Evolutionary conservation across 108 stramenopile species (phyloP).

Genomic region (Tribonema minus): DNA sequence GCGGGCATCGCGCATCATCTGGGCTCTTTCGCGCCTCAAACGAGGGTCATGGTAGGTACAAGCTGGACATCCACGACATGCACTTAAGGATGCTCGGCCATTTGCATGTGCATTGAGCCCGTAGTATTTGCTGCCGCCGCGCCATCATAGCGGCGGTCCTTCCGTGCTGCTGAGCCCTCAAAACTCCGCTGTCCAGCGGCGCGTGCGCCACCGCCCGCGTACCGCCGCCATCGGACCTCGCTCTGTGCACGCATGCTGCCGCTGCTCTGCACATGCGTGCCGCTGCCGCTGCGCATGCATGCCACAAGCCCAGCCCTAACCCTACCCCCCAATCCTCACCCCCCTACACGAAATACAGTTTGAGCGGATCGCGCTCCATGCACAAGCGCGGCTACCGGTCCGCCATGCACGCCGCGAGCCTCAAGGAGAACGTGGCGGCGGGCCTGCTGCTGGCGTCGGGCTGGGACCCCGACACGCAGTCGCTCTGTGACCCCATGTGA

Average conservation of each 20-base stretch:
- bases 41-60: too few species aligned
- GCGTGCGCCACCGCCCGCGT: neutral
- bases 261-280: neutral
- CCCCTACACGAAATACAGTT: neutral
- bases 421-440: conserved; percentile 45
- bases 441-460: conserved; percentile 33
- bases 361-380: conserved; percentile 45
- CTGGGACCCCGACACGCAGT: conserved; percentile 29
- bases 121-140: too few species aligned
- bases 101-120: too few species aligned
- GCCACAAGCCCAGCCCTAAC: neutral
- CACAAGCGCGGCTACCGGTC: conserved; percentile 48
- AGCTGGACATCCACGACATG: too few species aligned
- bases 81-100: too few species aligned
- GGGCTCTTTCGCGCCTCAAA: too few species aligned
- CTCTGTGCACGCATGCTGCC: neutral
- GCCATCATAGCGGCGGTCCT: too few species aligned
- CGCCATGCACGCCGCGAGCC: conserved; percentile 40
- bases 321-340: neutral
- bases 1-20: too few species aligned
- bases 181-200: too few species aligned
- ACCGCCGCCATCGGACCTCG: neutral
- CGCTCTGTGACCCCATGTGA: neutral
- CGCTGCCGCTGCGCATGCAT: neutral
- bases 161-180: too few species aligned